Conservation (phyloP, 306 rosid species). For the Rubus idaeus region DNA sequence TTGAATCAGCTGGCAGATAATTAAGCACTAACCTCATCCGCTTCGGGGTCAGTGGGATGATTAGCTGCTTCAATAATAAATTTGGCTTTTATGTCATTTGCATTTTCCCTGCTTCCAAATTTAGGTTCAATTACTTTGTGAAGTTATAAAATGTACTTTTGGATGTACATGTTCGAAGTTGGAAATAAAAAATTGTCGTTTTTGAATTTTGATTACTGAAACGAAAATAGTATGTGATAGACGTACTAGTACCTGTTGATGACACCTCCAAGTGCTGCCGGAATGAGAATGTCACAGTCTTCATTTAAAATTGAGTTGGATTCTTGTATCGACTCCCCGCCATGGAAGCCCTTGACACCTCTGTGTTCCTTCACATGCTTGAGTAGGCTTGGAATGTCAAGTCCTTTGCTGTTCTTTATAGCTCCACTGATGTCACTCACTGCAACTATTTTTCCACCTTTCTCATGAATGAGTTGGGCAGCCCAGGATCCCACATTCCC, state of each 20-base stretch:
- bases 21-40: conserved; percentile 62
- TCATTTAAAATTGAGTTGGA: conserved; percentile 62
- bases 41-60: conserved; percentile 97
- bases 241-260: conserved; percentile 56
- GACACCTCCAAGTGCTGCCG: conserved; percentile 99
- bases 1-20: background rate
- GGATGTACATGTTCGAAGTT: no score
- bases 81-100: conserved; percentile 75
- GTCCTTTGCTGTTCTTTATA: conserved; percentile 65
- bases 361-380: conserved; percentile 48
- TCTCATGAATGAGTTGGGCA: conserved; percentile 69
- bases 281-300: conserved; percentile 81
- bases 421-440: conserved; percentile 90
- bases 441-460: conserved; percentile 84
- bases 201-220: no score
- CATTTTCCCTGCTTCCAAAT: conserved; percentile 63
- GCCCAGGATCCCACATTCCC: conserved; percentile 99
- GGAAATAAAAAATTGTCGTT: no score
- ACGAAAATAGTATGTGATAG: background rate
- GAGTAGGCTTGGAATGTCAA: conserved; percentile 72
- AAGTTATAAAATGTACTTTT: background rate
- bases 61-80: conserved; percentile 92
- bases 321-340: conserved; percentile 56
- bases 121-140: background rate
- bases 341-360: conserved; percentile 76